A percentile compares a stretch with the other conserved stretches of the same genome.
Conservation (phyloP, 345 rosid genomes). For the Euclidium syriacum region DNA sequence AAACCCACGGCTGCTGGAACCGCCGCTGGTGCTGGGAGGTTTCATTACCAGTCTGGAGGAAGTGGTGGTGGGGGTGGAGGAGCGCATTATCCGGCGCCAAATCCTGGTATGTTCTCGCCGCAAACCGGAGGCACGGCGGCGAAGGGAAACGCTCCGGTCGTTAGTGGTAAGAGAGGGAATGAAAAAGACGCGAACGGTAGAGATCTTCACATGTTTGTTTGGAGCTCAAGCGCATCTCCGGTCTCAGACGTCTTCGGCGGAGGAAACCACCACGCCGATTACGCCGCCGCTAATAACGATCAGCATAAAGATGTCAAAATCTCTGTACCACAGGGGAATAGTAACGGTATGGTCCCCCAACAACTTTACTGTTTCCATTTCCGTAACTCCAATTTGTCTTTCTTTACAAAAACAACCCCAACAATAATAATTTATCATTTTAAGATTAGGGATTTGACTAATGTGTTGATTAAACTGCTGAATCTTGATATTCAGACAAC, state of each 20-base stretch:
- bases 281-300: constrained; percentile 31
- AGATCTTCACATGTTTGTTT: constrained; percentile 95
- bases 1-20: constrained; percentile 7
- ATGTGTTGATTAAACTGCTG: not conserved
- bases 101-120: constrained; percentile 91
- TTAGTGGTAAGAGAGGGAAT: constrained; percentile 39
- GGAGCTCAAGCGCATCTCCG: constrained; percentile 98
- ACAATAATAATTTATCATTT: not conserved
- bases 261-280: constrained; percentile 24
- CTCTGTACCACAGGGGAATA: constrained; percentile 80
- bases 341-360: constrained; percentile 34
- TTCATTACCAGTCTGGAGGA: constrained; percentile 38
- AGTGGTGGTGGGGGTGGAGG: constrained; percentile 43
- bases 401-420: not conserved
- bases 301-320: constrained; percentile 66
- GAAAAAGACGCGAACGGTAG: constrained; percentile 47
- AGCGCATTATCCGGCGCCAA: constrained; percentile 87
- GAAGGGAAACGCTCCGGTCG: constrained; percentile 29
- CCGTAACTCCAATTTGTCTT: not conserved
- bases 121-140: constrained; percentile 19
- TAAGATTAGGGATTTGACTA: not conserved
- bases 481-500: constrained; percentile 33
- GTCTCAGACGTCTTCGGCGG: constrained; percentile 86
- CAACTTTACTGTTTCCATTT: not conserved
- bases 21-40: constrained; percentile 36